Percentiles rank a stretch among this genome's conserved stretches.
phyloP scores from a whole-genome alignment of 306 rosid species.

The Mimosa bimucronata region DNA sequence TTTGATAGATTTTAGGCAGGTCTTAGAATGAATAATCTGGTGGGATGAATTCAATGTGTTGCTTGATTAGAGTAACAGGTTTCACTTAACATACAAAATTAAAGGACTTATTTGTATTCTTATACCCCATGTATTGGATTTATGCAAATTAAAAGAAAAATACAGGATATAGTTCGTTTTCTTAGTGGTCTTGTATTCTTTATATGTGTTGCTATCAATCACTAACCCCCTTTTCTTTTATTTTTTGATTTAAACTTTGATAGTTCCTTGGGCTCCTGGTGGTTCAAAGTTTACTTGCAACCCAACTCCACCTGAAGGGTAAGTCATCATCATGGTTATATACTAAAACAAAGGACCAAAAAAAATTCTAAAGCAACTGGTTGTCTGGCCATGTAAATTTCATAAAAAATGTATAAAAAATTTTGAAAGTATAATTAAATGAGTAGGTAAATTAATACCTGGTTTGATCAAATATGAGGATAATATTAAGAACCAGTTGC shows the following conservation, averaged over 20 bases:
- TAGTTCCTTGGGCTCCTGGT: conserved; percentile 99
- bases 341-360: no score
- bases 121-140: not conserved
- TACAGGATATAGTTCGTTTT: not conserved
- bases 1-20: not conserved
- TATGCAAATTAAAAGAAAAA: not conserved
- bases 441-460: conserved; percentile 41
- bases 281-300: conserved; percentile 94
- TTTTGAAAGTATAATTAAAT: not conserved
- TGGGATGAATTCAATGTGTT: not conserved
- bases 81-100: not conserved
- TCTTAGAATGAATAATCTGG: not conserved
- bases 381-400: conserved; percentile 21
- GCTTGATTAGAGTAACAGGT: not conserved
- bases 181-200: not conserved
- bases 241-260: conserved; percentile 35
- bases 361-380: conserved; percentile 18
- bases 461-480: conserved; percentile 38
- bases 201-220: not conserved
- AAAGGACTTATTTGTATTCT: not conserved
- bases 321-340: conserved; percentile 41
- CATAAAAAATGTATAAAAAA: not conserved
- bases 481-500: conserved; percentile 37
- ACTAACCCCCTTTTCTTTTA: conserved; percentile 21
- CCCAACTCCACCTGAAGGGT: conserved; percentile 96